phyloP scores from a whole-genome alignment of 768 basidiomycete species.

The Boletellus sp. region DNA sequence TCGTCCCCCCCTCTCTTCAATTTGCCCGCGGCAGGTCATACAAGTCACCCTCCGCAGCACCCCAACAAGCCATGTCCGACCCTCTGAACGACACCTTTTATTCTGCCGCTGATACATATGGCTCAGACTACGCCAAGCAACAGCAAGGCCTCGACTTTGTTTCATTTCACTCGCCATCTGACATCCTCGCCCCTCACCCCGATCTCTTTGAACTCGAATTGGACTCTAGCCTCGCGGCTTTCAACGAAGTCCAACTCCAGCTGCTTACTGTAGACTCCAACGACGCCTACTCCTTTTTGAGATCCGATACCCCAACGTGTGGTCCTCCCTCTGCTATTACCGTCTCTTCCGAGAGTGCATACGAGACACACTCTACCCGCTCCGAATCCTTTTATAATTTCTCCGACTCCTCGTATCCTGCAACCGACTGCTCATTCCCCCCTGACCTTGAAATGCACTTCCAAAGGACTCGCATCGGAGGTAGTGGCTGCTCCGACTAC shows the following conservation, averaged over 20 bases:
- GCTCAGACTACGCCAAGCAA: conserved; percentile 37
- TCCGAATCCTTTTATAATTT: conserved; percentile 72
- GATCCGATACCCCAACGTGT: conserved; percentile 59
- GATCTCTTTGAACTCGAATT: conserved; percentile 84
- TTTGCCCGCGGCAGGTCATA: conserved; percentile 10
- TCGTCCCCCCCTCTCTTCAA: background rate
- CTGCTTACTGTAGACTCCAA: conserved; percentile 61
- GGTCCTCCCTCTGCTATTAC: conserved; percentile 79
- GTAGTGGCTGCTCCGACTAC: conserved; percentile 51
- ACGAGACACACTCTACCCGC: conserved; percentile 63
- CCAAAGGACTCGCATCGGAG: conserved; percentile 51
- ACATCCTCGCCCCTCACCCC: conserved; percentile 73
- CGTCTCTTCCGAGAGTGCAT: conserved; percentile 72
- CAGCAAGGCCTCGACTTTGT: conserved; percentile 57
- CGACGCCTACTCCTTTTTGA: conserved; percentile 61
- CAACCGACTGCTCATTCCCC: conserved; percentile 53
- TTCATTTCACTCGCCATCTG: conserved; percentile 64
- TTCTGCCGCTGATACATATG: conserved; percentile 34
- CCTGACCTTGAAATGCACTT: conserved; percentile 76
- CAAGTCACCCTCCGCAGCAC: conserved; percentile 25
- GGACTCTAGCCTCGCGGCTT: conserved; percentile 63
- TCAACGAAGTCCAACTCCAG: conserved; percentile 61
- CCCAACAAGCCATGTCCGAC: conserved; percentile 29
- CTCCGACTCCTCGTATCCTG: conserved; percentile 48
- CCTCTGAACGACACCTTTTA: conserved; percentile 30